These are phyloP conservation scores for Chamaecrista fasciculata DNA, from an alignment of 306 rosid genomes.

Conservation along the genomic window DNA sequence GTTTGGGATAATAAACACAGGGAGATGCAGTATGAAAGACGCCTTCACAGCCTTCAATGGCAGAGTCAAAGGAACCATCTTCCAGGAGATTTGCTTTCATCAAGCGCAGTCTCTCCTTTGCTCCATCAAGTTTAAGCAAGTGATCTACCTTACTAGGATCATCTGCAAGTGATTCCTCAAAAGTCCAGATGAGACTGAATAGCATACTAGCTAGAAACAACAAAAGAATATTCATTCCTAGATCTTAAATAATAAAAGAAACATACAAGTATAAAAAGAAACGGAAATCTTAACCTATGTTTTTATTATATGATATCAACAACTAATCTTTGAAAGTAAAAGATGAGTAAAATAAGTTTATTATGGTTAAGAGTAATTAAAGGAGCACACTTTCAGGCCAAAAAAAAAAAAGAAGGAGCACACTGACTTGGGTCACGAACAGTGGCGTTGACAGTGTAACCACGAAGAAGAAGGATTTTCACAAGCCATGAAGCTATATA, in stretches of 20 bases:
- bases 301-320: no score
- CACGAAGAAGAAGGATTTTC: background rate
- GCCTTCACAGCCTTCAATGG: background rate
- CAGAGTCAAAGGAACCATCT: constrained; percentile 2
- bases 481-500: background rate
- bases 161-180: background rate
- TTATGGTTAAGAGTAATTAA: no score
- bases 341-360: no score
- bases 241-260: background rate
- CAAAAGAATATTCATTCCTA: background rate
- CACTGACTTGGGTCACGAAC: background rate
- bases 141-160: constrained; percentile 1
- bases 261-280: no score
- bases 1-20: background rate
- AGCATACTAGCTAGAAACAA: background rate
- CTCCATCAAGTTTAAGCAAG: constrained; percentile 7
- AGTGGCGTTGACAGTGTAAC: background rate
- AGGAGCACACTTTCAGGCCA: no score
- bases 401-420: no score
- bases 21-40: constrained; percentile 50
- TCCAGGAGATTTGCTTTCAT: background rate
- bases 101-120: background rate
- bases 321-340: no score
- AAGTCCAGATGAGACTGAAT: background rate
- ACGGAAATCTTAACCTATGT: no score